Conservation (phyloP, 140 eudicot species). For the Eryngium alpinum region DNA sequence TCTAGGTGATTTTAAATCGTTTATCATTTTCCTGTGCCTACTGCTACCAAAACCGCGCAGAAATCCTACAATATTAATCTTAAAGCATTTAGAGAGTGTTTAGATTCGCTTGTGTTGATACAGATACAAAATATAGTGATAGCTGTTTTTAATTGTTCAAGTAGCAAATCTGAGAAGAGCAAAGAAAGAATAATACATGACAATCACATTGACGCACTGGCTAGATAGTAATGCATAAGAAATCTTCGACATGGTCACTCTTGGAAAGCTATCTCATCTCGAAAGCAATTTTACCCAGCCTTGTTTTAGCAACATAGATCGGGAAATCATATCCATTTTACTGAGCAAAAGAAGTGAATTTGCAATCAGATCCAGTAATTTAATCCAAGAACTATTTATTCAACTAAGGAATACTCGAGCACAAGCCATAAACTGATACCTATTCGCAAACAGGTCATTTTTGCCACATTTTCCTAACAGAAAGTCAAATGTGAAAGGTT, state of each 20-base stretch:
- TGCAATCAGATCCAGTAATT: too few relatives aligned
- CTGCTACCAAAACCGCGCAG: slow-evolving; percentile 80
- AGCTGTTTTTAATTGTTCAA: not conserved
- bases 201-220: not conserved
- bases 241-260: not conserved
- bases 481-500: too few relatives aligned
- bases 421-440: too few relatives aligned
- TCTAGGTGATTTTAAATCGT: slow-evolving; percentile 49
- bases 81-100: not conserved
- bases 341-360: too few relatives aligned
- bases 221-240: too few relatives aligned
- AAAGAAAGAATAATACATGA: not conserved
- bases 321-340: too few relatives aligned
- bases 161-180: not conserved
- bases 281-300: too few relatives aligned
- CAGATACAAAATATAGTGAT: not conserved
- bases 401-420: too few relatives aligned
- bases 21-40: slow-evolving; percentile 80
- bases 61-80: slow-evolving; percentile 46
- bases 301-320: too few relatives aligned
- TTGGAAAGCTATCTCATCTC: not conserved
- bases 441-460: too few relatives aligned
- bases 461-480: too few relatives aligned
- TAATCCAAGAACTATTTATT: too few relatives aligned
- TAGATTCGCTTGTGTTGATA: not conserved